phyloP scores from a whole-genome alignment of 805 yeast species.

The Hanseniaspora valbyensis region DNA sequence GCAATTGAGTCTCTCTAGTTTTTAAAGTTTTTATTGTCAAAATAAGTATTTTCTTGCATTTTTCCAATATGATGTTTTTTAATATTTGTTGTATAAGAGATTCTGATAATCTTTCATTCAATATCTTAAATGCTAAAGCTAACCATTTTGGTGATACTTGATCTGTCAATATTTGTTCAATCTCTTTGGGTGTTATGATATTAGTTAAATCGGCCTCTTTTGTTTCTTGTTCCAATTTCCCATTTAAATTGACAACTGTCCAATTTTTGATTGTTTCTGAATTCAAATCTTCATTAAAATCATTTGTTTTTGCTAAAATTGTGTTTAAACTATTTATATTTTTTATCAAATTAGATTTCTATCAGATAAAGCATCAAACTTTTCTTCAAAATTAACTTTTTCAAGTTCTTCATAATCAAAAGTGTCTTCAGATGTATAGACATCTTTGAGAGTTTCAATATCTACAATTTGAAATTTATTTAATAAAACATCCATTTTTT shows the following conservation, averaged over 20 bases:
- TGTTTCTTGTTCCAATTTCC: background rate
- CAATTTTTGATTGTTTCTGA: background rate
- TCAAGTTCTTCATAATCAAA: background rate
- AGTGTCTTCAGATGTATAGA: background rate
- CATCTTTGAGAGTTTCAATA: background rate
- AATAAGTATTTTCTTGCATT: slow-evolving; percentile 61
- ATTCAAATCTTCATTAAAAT: background rate
- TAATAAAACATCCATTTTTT: slow-evolving; percentile 19
- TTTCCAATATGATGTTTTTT: slow-evolving; percentile 54
- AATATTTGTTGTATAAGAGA: slow-evolving; percentile 34
- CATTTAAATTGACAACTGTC: background rate
- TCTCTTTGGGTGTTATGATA: slow-evolving; percentile 16
- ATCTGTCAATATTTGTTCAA: slow-evolving; percentile 1
- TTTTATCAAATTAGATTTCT: background rate
- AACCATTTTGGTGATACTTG: slow-evolving; percentile 2
- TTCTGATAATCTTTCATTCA: slow-evolving; percentile 20
- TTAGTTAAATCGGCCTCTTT: slow-evolving; percentile 15
- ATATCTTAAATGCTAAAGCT: background rate
- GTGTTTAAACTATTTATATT: background rate
- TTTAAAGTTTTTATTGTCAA: slow-evolving; percentile 57
- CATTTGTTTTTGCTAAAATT: background rate
- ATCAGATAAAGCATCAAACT: background rate
- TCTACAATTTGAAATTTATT: slow-evolving; percentile 18
- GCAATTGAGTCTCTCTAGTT: slow-evolving; percentile 47
- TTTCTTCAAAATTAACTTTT: background rate